Conservation (phyloP, 257 asterid species). For the Scutellaria galericulata region DNA sequence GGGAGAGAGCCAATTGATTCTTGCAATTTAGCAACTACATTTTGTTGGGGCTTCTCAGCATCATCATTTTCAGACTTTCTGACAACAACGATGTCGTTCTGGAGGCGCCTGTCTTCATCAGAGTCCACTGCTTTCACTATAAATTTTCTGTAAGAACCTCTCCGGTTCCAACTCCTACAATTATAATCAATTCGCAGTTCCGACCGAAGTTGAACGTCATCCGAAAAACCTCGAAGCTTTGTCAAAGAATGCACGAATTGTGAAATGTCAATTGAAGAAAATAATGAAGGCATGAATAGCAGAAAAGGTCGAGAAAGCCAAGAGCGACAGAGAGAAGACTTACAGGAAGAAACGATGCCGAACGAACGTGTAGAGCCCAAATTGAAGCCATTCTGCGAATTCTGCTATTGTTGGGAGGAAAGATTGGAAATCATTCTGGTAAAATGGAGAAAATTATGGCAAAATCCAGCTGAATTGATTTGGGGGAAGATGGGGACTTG, state of each 20-base stretch:
- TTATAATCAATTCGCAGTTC: conserved; percentile 33
- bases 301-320: conserved; percentile 10
- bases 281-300: background rate
- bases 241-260: conserved; percentile 14
- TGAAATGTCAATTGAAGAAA: background rate
- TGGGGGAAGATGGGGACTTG: background rate
- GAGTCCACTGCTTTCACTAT: conserved; percentile 49
- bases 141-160: conserved; percentile 39
- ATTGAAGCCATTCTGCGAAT: conserved; percentile 53
- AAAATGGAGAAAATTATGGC: conserved; percentile 36
- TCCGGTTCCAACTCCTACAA: conserved; percentile 38
- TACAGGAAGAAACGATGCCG: conserved; percentile 49
- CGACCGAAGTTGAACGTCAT: conserved; percentile 38
- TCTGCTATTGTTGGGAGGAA: conserved; percentile 12
- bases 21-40: conserved; percentile 51
- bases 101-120: conserved; percentile 41
- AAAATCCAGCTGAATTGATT: conserved; percentile 22
- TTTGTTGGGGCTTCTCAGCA: conserved; percentile 36
- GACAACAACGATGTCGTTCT: conserved; percentile 38
- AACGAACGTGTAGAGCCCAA: conserved; percentile 44
- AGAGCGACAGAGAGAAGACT: conserved; percentile 17
- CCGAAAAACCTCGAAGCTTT: conserved; percentile 44
- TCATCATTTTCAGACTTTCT: conserved; percentile 35
- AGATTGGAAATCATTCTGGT: conserved; percentile 36
- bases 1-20: conserved; percentile 62